Evolutionary conservation across 306 rosid genomes (phyloP).

Genomic region (barrel medic (Medicago truncatula)): MtrunA17r5.0-ANR NC_053045.1:58091501-58092000

Average conservation of each 20-base stretch:
- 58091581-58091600: no score
- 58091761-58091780: neutral
- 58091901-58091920: neutral
- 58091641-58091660: neutral
- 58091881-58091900: constrained; percentile 23
- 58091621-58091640: no score
- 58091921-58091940: constrained; percentile 23
- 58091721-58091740: constrained; percentile 24
- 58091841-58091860: constrained; percentile 69
- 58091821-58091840: constrained; percentile 45
- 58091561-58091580: no score
- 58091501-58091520: no score
- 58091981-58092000: constrained; percentile 62
- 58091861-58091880: neutral
- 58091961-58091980: constrained; percentile 3
- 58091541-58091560: no score
- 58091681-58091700: constrained; percentile 22
- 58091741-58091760: accelerated
- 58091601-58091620: no score
- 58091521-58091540: no score
- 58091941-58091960: constrained; percentile 23
- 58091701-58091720: constrained; percentile 32
- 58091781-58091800: constrained; percentile 43
- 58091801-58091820: constrained; percentile 37
- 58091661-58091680: constrained; percentile 24